Conservation (phyloP, 2,329 filamentous ascomycete species). For the Paecilomyces variotii region DNA sequence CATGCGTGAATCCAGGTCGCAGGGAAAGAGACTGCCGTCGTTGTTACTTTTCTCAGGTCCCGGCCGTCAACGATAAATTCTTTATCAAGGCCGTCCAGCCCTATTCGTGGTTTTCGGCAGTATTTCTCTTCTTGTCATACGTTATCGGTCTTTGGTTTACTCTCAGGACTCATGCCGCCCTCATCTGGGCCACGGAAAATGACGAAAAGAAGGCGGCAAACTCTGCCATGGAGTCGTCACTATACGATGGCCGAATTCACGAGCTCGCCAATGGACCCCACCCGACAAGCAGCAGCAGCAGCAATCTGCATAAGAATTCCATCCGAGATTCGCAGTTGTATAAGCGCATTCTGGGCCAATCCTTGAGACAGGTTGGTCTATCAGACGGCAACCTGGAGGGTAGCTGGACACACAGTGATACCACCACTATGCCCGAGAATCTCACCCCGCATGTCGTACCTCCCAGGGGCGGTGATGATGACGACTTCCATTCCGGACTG, state of each 20-base stretch:
- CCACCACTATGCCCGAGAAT: slow-evolving; percentile 13
- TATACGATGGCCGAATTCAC: slow-evolving; percentile 27
- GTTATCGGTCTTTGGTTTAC: slow-evolving; percentile 93
- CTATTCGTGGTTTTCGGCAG: slow-evolving; percentile 82
- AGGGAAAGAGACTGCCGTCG: slow-evolving; percentile 65
- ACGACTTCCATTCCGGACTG: slow-evolving; percentile 19
- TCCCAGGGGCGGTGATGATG: slow-evolving; percentile 51
- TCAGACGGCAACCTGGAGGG: slow-evolving; percentile 38
- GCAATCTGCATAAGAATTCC: slow-evolving; percentile 47
- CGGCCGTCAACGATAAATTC: slow-evolving; percentile 77
- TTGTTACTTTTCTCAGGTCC: slow-evolving; percentile 87
- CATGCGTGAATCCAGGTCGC: slow-evolving; percentile 48
- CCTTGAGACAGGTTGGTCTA: slow-evolving; percentile 73
- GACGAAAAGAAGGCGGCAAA: slow-evolving; percentile 61
- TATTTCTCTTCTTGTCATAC: slow-evolving; percentile 84
- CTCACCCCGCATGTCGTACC: slow-evolving; percentile 65
- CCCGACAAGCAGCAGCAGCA: slow-evolving; percentile 31
- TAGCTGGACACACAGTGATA: slow-evolving; percentile 19
- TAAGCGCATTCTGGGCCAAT: slow-evolving; percentile 87
- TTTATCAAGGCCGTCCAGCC: slow-evolving; percentile 85
- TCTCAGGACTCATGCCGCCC: slow-evolving; percentile 85
- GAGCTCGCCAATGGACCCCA: slow-evolving; percentile 22
- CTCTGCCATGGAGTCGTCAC: slow-evolving; percentile 19
- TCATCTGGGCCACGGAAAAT: slow-evolving; percentile 86
- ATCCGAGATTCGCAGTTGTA: slow-evolving; percentile 85